Conservation (phyloP, 2,329 filamentous ascomycete genomes). For the Penicillium frequentans region DNA sequence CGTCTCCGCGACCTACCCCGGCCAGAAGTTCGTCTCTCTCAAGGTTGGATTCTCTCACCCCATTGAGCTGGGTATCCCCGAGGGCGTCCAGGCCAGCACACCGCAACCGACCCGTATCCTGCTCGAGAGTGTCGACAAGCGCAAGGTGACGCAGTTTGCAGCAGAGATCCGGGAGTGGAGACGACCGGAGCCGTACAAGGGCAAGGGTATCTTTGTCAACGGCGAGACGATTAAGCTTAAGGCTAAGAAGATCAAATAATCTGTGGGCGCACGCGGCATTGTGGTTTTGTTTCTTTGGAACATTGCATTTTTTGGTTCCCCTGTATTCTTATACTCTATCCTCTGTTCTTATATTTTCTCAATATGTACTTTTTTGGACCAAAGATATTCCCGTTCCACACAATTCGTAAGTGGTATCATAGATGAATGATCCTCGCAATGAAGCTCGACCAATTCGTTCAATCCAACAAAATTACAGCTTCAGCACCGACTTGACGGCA, state of each 20-base stretch:
- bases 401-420: slow-evolving; percentile 32
- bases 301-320: slow-evolving; percentile 24
- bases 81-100: slow-evolving; percentile 79
- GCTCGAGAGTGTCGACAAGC: slow-evolving; percentile 82
- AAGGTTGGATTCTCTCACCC: slow-evolving; percentile 98
- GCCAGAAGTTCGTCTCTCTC: slow-evolving; percentile 84
- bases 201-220: slow-evolving; percentile 98
- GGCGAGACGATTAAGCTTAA: slow-evolving; percentile 98
- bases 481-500: slow-evolving; percentile 78
- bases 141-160: slow-evolving; percentile 86
- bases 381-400: slow-evolving; percentile 9
- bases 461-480: slow-evolving; percentile 35
- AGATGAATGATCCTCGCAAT: slow-evolving; percentile 29
- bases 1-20: slow-evolving; percentile 66
- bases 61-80: slow-evolving; percentile 81
- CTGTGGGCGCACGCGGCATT: slow-evolving; percentile 13
- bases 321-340: slow-evolving; percentile 24
- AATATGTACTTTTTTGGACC: slow-evolving; percentile 30
- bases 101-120: slow-evolving; percentile 90
- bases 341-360: slow-evolving; percentile 7
- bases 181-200: slow-evolving; percentile 95
- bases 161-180: slow-evolving; percentile 87
- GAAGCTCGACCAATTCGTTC: background rate
- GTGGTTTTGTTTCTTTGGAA: slow-evolving; percentile 19
- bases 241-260: slow-evolving; percentile 93